Conservation (phyloP, 1,284 basidiomycete genomes). For the Neonothopanus nambi region DNA sequence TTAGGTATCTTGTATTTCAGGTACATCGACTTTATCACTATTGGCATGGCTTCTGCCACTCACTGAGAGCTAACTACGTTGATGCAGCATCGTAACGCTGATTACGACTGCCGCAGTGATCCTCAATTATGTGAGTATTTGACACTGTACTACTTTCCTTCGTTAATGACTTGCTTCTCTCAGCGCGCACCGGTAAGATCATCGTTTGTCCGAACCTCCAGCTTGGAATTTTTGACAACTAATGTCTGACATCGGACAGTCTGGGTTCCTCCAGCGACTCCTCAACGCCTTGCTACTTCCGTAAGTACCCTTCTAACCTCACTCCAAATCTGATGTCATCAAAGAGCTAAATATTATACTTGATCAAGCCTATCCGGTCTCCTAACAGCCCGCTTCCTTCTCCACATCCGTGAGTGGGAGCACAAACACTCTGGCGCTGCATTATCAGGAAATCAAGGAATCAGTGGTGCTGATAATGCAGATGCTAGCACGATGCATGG, state of each 20-base stretch:
- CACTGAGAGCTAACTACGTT: too few relatives aligned
- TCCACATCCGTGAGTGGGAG: slow-evolving; percentile 31
- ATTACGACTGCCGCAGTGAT: slow-evolving; percentile 30
- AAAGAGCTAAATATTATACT: neutral
- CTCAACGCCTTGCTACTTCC: slow-evolving; percentile 32
- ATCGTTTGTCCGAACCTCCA: too few relatives aligned
- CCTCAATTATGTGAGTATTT: slow-evolving; percentile 28
- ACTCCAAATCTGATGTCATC: neutral
- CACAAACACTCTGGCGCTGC: slow-evolving; percentile 2
- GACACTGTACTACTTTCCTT: neutral
- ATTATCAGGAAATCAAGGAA: neutral
- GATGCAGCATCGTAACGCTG: slow-evolving; percentile 25
- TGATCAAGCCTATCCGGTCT: slow-evolving; percentile 36
- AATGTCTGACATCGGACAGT: slow-evolving; percentile 15
- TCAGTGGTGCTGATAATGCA: neutral
- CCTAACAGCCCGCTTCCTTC: slow-evolving; percentile 34
- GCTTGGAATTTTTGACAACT: neutral
- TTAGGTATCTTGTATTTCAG: slow-evolving; percentile 29
- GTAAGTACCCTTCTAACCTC: slow-evolving; percentile 16
- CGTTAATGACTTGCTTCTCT: neutral
- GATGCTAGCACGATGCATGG: too few relatives aligned
- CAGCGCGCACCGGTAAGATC: slow-evolving; percentile 7
- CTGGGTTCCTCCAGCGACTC: slow-evolving; percentile 30
- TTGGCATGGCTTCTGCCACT: neutral
- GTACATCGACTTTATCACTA: slow-evolving; percentile 11